These are phyloP conservation scores for Penicillium daleae DNA, from an alignment of 495 filamentous ascomycete genomes.

Conservation along the genomic window DNA sequence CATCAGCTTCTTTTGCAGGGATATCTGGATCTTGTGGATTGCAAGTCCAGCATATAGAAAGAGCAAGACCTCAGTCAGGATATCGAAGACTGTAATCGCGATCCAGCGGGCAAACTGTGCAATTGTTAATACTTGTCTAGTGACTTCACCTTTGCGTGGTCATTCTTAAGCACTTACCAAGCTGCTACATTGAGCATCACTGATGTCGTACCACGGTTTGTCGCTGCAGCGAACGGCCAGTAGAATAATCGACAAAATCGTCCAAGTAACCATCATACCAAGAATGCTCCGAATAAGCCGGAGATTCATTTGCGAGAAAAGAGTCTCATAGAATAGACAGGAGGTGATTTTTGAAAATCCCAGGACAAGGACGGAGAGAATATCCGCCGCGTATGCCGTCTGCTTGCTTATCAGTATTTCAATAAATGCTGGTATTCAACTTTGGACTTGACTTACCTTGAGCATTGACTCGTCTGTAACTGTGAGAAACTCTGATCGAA, in stretches of 20 bases:
- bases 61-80: constrained; percentile 28
- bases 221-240: constrained; percentile 18
- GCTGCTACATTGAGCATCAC: constrained; percentile 20
- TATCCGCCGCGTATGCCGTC: constrained; percentile 25
- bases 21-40: constrained; percentile 26
- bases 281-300: constrained; percentile 16
- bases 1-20: constrained; percentile 21
- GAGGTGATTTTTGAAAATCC: constrained; percentile 26
- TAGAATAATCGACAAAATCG: constrained; percentile 15
- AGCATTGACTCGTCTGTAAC: constrained; percentile 17
- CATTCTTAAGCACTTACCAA: constrained; percentile 20
- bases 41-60: constrained; percentile 22
- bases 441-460: constrained; percentile 13
- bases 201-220: constrained; percentile 14
- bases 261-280: constrained; percentile 18
- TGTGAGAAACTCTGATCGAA: neutral
- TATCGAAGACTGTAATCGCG: constrained; percentile 30
- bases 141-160: too few species aligned
- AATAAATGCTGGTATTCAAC: neutral
- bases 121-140: neutral
- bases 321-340: constrained; percentile 18
- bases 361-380: constrained; percentile 24
- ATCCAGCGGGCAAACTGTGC: constrained; percentile 33
- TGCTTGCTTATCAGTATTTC: constrained; percentile 2
- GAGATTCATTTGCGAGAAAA: constrained; percentile 18